These are phyloP conservation scores for Globisporangium emineosum DNA, from an alignment of 352 stramenopile genomes.

Conservation along the genomic window DNA sequence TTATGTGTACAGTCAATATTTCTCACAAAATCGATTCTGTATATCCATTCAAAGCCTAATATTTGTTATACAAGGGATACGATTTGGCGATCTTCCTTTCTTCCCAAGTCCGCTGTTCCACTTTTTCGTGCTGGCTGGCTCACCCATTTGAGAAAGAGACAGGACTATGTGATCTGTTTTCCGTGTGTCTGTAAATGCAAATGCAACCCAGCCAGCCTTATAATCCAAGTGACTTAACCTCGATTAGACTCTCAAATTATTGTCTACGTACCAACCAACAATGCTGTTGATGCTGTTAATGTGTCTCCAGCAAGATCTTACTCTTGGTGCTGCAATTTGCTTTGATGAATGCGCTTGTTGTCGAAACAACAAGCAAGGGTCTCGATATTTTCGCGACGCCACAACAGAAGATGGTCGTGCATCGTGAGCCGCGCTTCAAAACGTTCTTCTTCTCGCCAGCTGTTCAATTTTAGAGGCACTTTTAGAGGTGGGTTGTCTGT, in stretches of 20 bases:
- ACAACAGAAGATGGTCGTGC: neutral
- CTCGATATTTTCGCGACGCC: neutral
- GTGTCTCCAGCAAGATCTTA: too few species aligned
- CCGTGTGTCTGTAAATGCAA: neutral
- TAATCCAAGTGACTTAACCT: too few species aligned
- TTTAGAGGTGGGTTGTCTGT: neutral
- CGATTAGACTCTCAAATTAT: too few species aligned
- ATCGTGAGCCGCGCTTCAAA: neutral
- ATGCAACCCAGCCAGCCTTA: too few species aligned
- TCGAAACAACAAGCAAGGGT: neutral
- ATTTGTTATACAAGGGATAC: neutral
- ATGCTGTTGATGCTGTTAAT: too few species aligned
- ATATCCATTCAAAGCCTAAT: neutral
- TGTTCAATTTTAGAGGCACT: constrained; percentile 5
- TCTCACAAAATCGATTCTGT: too few species aligned
- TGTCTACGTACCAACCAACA: too few species aligned
- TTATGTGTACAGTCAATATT: too few species aligned
- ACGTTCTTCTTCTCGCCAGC: constrained; percentile 1
- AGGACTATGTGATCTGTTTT: neutral
- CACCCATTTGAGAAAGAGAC: constrained; percentile 4
- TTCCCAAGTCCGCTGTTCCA: neutral
- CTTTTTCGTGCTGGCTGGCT: neutral
- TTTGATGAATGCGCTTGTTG: neutral
- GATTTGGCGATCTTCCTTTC: constrained; percentile 5
- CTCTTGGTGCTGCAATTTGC: too few species aligned